Base-by-base conservation (phyloP, 345 rosid species). In the Conringia planisiliqua region DNA sequence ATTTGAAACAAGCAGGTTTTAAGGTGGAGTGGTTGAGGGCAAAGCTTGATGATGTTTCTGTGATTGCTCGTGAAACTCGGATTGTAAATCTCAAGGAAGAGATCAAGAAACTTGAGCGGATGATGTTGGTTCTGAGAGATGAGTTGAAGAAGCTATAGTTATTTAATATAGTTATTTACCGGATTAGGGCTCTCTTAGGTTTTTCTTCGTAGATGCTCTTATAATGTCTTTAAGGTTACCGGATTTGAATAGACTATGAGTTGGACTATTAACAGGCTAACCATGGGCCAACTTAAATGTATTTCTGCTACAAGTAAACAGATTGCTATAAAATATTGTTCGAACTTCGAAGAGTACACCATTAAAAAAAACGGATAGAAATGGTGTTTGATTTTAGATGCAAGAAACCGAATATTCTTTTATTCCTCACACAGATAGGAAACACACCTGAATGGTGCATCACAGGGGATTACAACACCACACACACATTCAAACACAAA, bases 381-480 rank as follows among this genome's bases (percentile, higher is more conserved):
- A 18, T 46, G 40, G 30, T 46, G 18, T 55, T 55, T 47, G 40
- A n/a, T 24, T 60, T 22, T 46, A 40, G 50, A 48, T 27, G 10
- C 9, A 27, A 27, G 57, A 68, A 76, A 52, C 70, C 40, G 74
- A 52, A 76, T 75, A 75, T 68, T 50, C 48, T 54, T 70, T 70
- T 47, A 70, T 70, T 77, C 80, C 66, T 35, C 44, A 55, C 66
- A 61, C 38, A 43, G 27, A 68, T 46, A 36, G 61, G 51, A 64
- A 64, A 33, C 71, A 66, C 55, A 60, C 62, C 20, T 67, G 20
- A 61, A 13, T 40, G 69, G 74, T 60, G 79, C 46, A 51, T 48
- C 68, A 48, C 55, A 75, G 17, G 14, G 44, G 79, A 59, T 58
- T 38, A 50, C 64, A 75, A 36, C 40, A 74, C 29, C 61, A 27